Conservation (phyloP, 208 protist genomes). For the Acanthamoeba culbertsoni region DNA sequence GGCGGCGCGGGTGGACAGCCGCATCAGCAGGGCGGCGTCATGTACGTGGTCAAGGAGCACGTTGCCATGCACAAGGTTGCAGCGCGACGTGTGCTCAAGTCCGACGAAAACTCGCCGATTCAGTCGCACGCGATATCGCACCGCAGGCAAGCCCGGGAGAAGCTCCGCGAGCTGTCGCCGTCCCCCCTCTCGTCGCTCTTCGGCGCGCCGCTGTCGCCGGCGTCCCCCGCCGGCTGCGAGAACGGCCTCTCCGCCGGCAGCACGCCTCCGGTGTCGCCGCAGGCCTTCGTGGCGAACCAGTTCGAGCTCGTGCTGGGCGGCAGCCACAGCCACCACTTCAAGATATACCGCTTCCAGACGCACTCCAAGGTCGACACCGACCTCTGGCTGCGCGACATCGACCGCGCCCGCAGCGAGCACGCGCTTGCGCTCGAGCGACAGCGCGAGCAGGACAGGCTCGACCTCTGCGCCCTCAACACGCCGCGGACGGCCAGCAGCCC, state of each 20-base stretch:
- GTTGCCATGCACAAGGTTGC: not conserved
- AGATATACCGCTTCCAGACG: not conserved
- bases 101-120: not conserved
- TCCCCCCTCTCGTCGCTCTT: not conserved
- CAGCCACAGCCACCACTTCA: not conserved
- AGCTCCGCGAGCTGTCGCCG: not conserved
- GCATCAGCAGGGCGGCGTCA: not conserved
- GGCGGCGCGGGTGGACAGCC: not conserved
- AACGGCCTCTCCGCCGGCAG: not conserved
- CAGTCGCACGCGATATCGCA: not conserved
- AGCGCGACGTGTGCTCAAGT: not conserved
- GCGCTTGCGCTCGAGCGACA: not conserved
- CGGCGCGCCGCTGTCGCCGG: not conserved
- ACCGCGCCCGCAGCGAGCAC: not conserved
- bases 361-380: not conserved
- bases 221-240: not conserved
- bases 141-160: not conserved
- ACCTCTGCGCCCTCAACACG: not conserved
- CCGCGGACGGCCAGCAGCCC: not conserved
- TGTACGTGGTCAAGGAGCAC: not conserved
- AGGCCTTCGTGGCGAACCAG: not conserved
- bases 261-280: not conserved
- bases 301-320: not conserved
- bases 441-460: not conserved
- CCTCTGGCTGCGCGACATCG: not conserved